Conservation (phyloP, 2,329 filamentous ascomycete genomes). For the Apiospora saccharicola region DNA sequence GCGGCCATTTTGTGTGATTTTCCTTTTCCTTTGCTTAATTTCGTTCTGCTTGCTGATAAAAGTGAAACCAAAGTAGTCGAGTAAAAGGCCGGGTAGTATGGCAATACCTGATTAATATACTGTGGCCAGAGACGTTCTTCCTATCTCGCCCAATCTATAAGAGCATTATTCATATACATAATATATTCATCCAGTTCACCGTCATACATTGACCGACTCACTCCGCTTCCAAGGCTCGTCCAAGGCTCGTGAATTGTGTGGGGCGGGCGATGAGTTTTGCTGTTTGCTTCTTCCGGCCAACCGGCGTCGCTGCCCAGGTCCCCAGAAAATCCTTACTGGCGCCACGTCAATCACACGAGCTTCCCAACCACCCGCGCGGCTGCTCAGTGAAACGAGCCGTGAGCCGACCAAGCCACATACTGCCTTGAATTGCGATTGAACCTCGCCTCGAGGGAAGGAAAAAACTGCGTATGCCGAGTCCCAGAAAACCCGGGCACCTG, state of each 20-base stretch:
- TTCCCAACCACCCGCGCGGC: not conserved
- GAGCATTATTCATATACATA: not conserved
- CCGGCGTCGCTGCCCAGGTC: not conserved
- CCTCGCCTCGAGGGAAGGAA: not conserved
- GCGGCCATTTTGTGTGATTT: not conserved
- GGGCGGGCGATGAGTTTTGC: conserved; percentile 5
- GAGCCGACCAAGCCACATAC: not conserved
- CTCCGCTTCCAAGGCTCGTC: conserved; percentile 11
- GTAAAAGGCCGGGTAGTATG: not conserved
- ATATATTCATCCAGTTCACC: not conserved
- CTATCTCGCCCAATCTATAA: not conserved
- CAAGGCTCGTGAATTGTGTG: not conserved
- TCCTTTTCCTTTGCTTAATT: not conserved
- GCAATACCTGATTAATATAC: not conserved
- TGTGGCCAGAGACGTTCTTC: not conserved
- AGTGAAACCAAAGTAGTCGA: not conserved
- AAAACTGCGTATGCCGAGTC: not conserved
- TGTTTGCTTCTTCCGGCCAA: conserved; percentile 14
- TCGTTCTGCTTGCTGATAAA: not conserved
- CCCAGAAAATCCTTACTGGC: not conserved
- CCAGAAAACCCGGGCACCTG: not conserved
- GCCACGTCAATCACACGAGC: conserved; percentile 7
- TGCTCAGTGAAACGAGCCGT: not conserved
- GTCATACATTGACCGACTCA: not conserved
- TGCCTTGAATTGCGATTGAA: not conserved